Evolutionary conservation across 257 asterid genomes (phyloP).

Genomic region (Nicotiana noctiflora): DNA sequence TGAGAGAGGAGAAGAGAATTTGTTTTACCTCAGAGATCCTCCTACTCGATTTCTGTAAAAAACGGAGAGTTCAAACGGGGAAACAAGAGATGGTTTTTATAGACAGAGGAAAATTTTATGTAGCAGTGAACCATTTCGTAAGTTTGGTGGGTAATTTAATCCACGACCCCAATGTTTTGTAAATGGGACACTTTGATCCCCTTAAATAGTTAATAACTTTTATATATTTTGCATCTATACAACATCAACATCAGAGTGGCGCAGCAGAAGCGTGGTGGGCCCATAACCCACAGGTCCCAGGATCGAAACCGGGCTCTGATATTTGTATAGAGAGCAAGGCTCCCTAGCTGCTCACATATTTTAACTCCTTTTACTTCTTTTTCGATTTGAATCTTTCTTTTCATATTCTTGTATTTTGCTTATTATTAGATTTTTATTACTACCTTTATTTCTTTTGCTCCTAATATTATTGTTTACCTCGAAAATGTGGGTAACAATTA

Average conservation of each 20-base stretch:
- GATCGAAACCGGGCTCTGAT: constrained; percentile 99
- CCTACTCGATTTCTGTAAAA: neutral
- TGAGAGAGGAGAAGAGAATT: neutral
- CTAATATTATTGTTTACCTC: no score
- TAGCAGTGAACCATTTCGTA: neutral
- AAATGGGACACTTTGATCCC: neutral
- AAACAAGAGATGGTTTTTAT: neutral
- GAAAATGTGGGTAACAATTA: no score
- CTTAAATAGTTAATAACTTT: accelerated
- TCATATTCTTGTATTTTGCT: no score
- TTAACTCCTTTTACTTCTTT: no score
- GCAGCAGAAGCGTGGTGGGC: constrained; percentile 83
- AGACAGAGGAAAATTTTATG: neutral
- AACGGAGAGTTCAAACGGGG: neutral
- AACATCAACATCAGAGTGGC: constrained; percentile 40
- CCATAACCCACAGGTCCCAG: constrained; percentile 99
- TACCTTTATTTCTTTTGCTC: no score
- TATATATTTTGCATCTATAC: no score
- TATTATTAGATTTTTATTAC: no score
- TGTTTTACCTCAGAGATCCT: constrained; percentile 12
- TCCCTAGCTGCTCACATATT: no score
- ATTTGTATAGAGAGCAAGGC: neutral
- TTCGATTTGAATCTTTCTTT: no score
- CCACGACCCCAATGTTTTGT: neutral
- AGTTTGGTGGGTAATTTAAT: neutral